Base-by-base conservation (phyloP, 148 eudicot genomes). In the Vaccinium vitisidaea region DNA sequence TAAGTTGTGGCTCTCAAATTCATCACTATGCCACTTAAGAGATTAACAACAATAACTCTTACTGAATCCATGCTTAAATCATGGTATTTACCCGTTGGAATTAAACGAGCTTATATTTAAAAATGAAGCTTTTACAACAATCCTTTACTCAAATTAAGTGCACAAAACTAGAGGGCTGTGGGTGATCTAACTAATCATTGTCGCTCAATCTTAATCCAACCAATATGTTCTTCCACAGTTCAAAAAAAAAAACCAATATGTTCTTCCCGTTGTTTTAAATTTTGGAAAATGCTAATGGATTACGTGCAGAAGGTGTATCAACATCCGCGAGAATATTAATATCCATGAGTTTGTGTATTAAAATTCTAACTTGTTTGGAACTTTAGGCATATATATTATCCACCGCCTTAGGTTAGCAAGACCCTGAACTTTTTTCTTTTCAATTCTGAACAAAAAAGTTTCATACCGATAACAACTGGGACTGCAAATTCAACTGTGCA, bases 381-480 rank as follows among this genome's bases (percentile, higher is more conserved):
- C 70, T 23, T 12, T 23, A 65, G 10, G 70, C 32, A 65, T 23
- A n/a, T 65, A 65, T 23, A 65, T 65, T n/a, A 65, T 65, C 70
- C 70, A 65, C 70, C 9, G 14, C 30, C 70, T 23, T 2, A 23
- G 30, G 70, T 65, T 23, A 65, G 30, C 30, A 65, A 65, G 30
- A 65, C 30, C 30, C 32, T 4, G 46, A 23, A 19, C 23, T 19
- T 59, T 21, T 67, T 25, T 69, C 74, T 27, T 27, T 36, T 69
- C 2, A 69, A 69, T 27, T 69, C 74, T 69, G 1, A 65, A 69
- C 39, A 18, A 23, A 67, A 73, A 56, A 16, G 18, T 74, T 74
- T 30, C 84, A 87, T 93, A 94, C 98, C 93, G 97, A 92, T 30
- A 89, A 84, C 78, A 95, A 84, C 82, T 94, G 97, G 0, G 92